Base-by-base conservation (phyloP, 1,284 basidiomycete species). In the Salmacisia buchloeana region DNA sequence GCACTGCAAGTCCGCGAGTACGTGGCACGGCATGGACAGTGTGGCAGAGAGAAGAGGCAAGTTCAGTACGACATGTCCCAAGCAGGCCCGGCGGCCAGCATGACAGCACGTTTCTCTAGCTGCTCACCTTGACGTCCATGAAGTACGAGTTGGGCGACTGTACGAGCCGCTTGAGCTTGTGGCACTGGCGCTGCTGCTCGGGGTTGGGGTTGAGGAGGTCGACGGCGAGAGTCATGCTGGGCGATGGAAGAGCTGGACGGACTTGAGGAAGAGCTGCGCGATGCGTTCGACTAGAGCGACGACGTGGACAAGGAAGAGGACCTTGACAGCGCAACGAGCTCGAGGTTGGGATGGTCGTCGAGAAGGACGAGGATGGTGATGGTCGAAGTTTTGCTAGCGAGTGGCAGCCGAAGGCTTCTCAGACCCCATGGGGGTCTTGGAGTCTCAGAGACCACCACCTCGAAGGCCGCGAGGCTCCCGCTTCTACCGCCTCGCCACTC, bases 81-180 rank as follows among this genome's bases (percentile, higher is more conserved):
- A 15, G 57, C 10, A 38, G 33, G 21, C 9, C 39, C 18, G 18
- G n/a, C 18, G n/a, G 57, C 21, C 21, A 27, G 31, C 46, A 27
- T 9, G 18, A n/a, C 9, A 18, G 25, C 10, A 52, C 18, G 9
- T 9, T 52, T 52, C 46, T 9, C 10, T 9, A 12, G 41, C 5
- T n/a, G 21, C 57, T 15, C 27, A 45, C 41, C 35, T 60, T 45
- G 31, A 60, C 58, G 35, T 60, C 46, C 58, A 60, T 52, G 39
- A 60, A 34, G 38, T 41, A 39, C 59, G 75, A 77, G 75, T 79
- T 78, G 65, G 80, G 78, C 69, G 88, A 90, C 84, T 97, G 96
- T 78, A 99, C 96, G 79, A 98, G 88, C 82, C 94, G 89, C 88
- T 98, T 98, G 83, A 97, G 91, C 87, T 99, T 98, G 89, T 97